Base-by-base conservation (phyloP, 495 filamentous ascomycete species). In the Halenospora varia region DNA sequence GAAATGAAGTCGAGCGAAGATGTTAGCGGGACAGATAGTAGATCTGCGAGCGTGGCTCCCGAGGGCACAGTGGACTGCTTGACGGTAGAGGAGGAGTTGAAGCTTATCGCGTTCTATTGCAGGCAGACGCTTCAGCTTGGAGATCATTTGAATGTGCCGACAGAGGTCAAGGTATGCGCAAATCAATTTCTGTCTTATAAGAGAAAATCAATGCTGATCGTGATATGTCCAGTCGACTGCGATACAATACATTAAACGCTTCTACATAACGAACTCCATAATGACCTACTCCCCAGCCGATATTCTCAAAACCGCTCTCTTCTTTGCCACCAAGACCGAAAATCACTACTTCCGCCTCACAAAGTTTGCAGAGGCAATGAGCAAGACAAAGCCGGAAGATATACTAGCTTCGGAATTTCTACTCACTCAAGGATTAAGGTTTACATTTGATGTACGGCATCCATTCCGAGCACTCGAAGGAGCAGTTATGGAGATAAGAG, bases 201-300 rank as follows among this genome's bases (percentile, higher is more conserved):
- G 19, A 25, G 24, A 50, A 55, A 10, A 47, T 19, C 2, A 47
- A 18, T 4, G 23, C 45, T 57, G 17, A 51, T 48, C 15, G 8
- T 56, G 18, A 39, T 10, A 18, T 51, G 26, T 10, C 39, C 67
- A 89, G 82, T 89, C 92, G 8, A 98, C 95, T 25, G 91, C 91
- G 25, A 86, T 94, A 44, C 88, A 93, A 71, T 97, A 92, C 71
- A 82, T 97, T 45, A 86, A 88, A 52, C 88, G 94, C 54, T 97
- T 98, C 78, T 98, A 97, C 73, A 80, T 96, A 22, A 89, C 87
- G 58, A 96, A 96, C 71, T 94, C 88, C 35, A 83, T 89, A 55
- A 93, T 97, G 87, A 96, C 92, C 39, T 96, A 97, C 68, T 88
- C 91, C 59, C 92, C 92, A 0, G 87, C 88, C 60, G 82, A 85